Conservation (phyloP, 306 rosid species). For the Prunus mira region DNA sequence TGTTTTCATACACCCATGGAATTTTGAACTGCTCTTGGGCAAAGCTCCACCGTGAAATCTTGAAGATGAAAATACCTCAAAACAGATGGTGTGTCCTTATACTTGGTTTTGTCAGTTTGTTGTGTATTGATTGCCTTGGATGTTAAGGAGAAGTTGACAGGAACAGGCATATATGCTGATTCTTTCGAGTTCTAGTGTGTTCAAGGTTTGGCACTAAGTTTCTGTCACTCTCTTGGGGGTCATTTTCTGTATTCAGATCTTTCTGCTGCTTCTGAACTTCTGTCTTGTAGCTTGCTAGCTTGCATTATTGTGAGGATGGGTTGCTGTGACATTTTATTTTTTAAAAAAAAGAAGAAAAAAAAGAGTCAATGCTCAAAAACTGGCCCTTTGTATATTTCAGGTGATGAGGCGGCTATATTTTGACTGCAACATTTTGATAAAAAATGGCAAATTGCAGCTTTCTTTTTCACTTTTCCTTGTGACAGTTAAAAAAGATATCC, state of each 20-base stretch:
- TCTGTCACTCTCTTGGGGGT: slow-evolving; percentile 8
- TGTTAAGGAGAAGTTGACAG: not conserved
- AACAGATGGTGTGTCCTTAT: not conserved
- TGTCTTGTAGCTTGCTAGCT: not conserved
- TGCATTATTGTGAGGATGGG: not conserved
- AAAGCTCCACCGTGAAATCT: not conserved
- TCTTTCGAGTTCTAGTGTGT: not conserved
- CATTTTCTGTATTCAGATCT: slow-evolving; percentile 4
- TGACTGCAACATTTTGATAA: not conserved
- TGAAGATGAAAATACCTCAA: not conserved
- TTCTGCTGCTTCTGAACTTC: not conserved
- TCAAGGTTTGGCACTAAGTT: slow-evolving; percentile 7
- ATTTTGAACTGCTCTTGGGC: no score
- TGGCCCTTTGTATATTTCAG: not conserved
- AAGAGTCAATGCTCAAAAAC: not conserved
- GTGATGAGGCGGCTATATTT: not conserved
- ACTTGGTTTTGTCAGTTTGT: not conserved
- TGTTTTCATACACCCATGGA: no score
- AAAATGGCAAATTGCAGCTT: not conserved
- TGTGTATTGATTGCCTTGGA: not conserved
- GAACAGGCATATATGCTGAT: not conserved
- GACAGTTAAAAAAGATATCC: no score
- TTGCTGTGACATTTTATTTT: not conserved
- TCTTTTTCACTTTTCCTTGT: not conserved
- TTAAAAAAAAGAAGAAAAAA: not conserved